Evolutionary conservation across 2,329 filamentous ascomycete genomes (phyloP), one percentile per base, ranked within the genome.

Genomic region (Colletotrichum liaoningense): DNA sequence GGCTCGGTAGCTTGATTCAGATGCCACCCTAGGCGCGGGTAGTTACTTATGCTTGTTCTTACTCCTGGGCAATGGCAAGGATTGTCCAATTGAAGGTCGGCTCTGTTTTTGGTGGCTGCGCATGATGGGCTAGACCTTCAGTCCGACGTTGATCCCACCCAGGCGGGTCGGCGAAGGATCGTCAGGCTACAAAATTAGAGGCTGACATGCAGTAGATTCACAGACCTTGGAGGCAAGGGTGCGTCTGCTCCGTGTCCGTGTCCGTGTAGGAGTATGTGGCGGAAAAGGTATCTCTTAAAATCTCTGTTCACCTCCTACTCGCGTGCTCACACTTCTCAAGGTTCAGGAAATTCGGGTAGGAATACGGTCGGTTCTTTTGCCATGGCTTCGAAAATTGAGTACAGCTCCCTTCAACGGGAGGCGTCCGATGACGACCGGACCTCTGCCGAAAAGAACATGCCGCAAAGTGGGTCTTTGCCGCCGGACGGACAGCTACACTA

Each of bases 351-450:
- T 6, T 19, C 54, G 28, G 26, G 54, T 7, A n/a, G 19, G 28
- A n/a, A 57, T n/a, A 16, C 6, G 28, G 6, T 42, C 14, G 38
- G 7, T 35, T n/a, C 28, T 28, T 11, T 59, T 5, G 38, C 22
- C 30, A 70, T 70, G 67, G 19, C 62, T 24, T 26, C 62, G 16
- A 59, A 52, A 26, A 42, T 66, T 12, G 67, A 66, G 19, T 70
- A 70, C 38, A 70, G 54, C n/a, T 70, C 67, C 16, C 67, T 70
- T 7, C 54, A 35, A 33, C 28, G 30, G 30, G 62, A 66, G 6
- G 1, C 24, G 14, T 58, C 67, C 62, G 67, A 59, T 28, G 67
- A 66, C 30, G 62, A 69, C 14, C 54, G 35, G 35, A n/a, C 62
- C 12, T 69, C 60, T 54, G 54, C 60, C 67, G 67, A 58, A 28